Evolutionary conservation across 2,329 filamentous ascomycete genomes (phyloP), one percentile per base, ranked within the genome.

Genomic region (Hortaea sp.): DNA sequence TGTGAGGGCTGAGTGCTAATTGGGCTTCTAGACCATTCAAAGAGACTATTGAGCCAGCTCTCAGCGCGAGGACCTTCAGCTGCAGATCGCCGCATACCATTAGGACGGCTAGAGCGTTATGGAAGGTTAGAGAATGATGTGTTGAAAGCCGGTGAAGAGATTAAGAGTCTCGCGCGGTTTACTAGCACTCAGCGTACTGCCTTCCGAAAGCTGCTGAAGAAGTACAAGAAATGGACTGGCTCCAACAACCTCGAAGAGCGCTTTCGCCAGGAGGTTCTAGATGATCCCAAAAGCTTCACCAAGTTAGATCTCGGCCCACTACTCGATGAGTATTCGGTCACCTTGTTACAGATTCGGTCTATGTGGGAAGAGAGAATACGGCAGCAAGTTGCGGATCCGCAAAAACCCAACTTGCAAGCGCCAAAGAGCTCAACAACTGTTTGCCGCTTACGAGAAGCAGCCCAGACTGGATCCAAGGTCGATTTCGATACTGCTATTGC

Each of bases 191-290:
- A 94, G 61, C 73, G 81, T 7, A 77, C 82, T 4, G 87, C 84
- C 4, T 89, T 94, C 57, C 77, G 79, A 46, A 94, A 94, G 67
- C 82, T 94, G 34, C 69, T 89, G 31, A 92, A 90, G 63, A 94
- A 94, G 62, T 90, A 92, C 67, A 71, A 83, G 75, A 89, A 88
- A 75, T 92, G 87, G 87, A 90, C 86, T 3, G 80, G 81, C 37
- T 88, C 85, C 20, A 72, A 72, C 5, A 73, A 76, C 0, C 69
- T 92, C 20, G 76, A 77, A 49, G 69, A 71, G 40, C 77, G 81
- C 27, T 85, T 92, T 65, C 79, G 77, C 50, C 74, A 81, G 29
- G 76, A 81, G 54, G 68, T 90, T 27, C 71, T 87, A 41, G 70
- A 71, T 42, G 72, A 79, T 45, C 80, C 79, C 4, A 84, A 82